Conservation (phyloP, 75 land plant species). For the Isoetes taiwanensis region DNA sequence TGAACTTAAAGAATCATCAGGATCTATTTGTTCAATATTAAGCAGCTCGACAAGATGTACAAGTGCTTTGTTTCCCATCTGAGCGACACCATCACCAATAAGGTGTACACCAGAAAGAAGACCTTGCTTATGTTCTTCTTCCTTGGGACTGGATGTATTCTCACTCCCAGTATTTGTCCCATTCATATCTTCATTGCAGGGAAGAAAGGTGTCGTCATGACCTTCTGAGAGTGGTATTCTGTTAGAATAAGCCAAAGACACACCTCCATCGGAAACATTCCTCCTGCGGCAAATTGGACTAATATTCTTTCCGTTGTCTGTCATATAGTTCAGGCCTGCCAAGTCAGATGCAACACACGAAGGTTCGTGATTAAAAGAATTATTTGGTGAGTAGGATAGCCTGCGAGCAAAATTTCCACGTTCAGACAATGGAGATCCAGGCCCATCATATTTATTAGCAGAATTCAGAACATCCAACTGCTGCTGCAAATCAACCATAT, state of each 20-base stretch:
- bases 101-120: conserved; percentile 62
- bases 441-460: conserved; percentile 4
- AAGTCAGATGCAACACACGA: too few species aligned
- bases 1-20: conserved; percentile 39
- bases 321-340: too few species aligned
- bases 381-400: too few species aligned
- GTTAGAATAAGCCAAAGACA: too few species aligned
- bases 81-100: conserved; percentile 82
- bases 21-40: conserved; percentile 52
- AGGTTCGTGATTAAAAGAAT: too few species aligned
- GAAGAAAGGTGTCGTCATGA: background rate
- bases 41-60: conserved; percentile 62
- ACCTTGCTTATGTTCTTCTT: conserved; percentile 11
- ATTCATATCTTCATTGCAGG: conserved; percentile 3
- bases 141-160: conserved; percentile 2
- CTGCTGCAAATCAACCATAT: conserved; percentile 73
- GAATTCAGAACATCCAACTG: conserved; percentile 52
- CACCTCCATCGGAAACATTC: too few species aligned
- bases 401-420: too few species aligned
- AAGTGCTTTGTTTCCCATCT: conserved; percentile 90
- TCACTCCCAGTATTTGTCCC: conserved; percentile 5
- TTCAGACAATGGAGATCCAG: conserved; percentile 11
- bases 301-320: too few species aligned
- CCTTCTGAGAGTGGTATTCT: too few species aligned
- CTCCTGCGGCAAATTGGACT: too few species aligned